Conservation (phyloP, 352 stramenopile genomes). For the Aphanomyces astaci region DNA sequence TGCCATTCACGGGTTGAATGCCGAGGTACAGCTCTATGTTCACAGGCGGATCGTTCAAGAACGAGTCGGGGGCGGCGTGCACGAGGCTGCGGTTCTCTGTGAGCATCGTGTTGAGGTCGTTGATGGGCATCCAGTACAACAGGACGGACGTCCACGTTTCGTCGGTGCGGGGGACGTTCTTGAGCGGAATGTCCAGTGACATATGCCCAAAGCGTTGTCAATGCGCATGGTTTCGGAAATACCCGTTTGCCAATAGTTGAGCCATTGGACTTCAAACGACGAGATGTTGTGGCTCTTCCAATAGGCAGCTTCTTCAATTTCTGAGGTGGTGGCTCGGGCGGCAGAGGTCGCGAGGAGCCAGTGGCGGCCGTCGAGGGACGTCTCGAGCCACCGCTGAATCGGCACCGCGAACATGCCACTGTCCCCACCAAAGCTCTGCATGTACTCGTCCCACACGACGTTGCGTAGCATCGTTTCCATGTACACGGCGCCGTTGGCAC, state of each 20-base stretch:
- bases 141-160: slow-evolving; percentile 2
- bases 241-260: not conserved
- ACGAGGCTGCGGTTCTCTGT: not conserved
- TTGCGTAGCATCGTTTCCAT: slow-evolving; percentile 14
- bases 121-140: not conserved
- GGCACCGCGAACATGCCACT: not conserved
- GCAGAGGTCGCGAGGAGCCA: not conserved
- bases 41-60: not conserved
- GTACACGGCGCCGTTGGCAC: slow-evolving; percentile 14
- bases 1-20: not conserved
- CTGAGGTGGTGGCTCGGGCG: not conserved
- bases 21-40: not conserved
- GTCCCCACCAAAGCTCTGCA: not conserved
- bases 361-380: not conserved
- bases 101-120: not conserved
- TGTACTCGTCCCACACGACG: not conserved
- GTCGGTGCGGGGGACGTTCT: not conserved
- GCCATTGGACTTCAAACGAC: slow-evolving; percentile 3
- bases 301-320: not conserved
- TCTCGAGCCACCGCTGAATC: not conserved
- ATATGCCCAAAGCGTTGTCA: slow-evolving; percentile 4
- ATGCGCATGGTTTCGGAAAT: slow-evolving; percentile 2
- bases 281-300: not conserved
- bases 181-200: not conserved
- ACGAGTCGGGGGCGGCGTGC: not conserved